phyloP scores from a whole-genome alignment of 2,329 filamentous ascomycete species.

The Hypoxylon sp. region DNA sequence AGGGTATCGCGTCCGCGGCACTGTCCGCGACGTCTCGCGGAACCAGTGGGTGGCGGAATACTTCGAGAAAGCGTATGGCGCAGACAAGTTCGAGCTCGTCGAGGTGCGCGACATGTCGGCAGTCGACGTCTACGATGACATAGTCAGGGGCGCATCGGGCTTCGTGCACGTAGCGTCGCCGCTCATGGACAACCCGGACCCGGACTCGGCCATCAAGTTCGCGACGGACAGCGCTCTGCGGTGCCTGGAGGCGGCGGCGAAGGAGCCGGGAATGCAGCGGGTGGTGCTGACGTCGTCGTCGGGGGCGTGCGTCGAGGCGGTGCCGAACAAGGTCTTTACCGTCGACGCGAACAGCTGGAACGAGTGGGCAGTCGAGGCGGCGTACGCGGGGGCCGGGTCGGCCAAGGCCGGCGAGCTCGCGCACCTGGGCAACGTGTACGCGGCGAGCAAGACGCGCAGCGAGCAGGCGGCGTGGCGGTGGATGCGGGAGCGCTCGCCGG shows the following conservation, averaged over 20 bases:
- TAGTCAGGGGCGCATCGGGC: constrained; percentile 28
- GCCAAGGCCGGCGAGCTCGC: constrained; percentile 18
- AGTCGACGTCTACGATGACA: constrained; percentile 29
- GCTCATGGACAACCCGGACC: constrained; percentile 26
- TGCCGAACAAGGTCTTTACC: constrained; percentile 18
- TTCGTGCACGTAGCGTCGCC: constrained; percentile 34
- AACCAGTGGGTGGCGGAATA: constrained; percentile 31
- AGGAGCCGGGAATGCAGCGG: constrained; percentile 33
- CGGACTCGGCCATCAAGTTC: constrained; percentile 24
- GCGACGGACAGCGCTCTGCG: constrained; percentile 22
- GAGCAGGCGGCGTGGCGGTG: constrained; percentile 38
- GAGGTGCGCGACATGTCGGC: constrained; percentile 29
- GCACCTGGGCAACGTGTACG: constrained; percentile 26
- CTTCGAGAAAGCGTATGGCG: constrained; percentile 34
- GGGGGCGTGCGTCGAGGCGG: constrained; percentile 15
- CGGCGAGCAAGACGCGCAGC: constrained; percentile 31
- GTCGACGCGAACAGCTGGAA: constrained; percentile 37
- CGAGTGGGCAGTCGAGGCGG: constrained; percentile 23
- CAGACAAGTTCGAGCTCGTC: constrained; percentile 29
- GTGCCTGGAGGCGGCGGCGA: constrained; percentile 26
- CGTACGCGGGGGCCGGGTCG: no score
- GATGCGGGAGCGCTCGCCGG: constrained; percentile 30
- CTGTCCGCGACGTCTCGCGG: constrained; percentile 25
- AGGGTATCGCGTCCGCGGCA: constrained; percentile 55
- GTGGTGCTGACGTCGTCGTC: constrained; percentile 38